These are phyloP conservation scores for Colletotrichum navitas DNA, from an alignment of 2,329 filamentous ascomycete species.

Conservation along the genomic window DNA sequence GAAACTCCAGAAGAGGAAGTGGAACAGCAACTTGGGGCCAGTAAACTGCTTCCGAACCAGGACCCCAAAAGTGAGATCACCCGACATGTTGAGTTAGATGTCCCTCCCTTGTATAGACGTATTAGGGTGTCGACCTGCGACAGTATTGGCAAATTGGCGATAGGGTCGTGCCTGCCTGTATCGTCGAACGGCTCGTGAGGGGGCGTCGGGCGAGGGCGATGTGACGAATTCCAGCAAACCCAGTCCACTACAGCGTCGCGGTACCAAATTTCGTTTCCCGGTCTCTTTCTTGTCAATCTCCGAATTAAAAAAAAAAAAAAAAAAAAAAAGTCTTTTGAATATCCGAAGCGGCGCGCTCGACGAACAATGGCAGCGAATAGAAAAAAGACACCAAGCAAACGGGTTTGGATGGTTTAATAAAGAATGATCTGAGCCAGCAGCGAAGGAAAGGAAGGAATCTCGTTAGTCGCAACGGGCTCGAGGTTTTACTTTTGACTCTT, in stretches of 20 bases:
- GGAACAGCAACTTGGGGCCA: constrained; percentile 79
- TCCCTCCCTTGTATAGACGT: constrained; percentile 22
- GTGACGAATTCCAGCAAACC: constrained; percentile 26
- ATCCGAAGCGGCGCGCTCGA: constrained; percentile 36
- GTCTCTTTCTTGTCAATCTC: constrained; percentile 27
- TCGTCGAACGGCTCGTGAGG: constrained; percentile 14
- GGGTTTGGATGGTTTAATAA: constrained; percentile 46
- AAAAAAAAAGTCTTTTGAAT: constrained; percentile 37
- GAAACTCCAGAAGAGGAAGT: constrained; percentile 83
- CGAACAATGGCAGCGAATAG: constrained; percentile 49
- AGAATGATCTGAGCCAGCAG: constrained; percentile 73
- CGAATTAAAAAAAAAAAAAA: constrained; percentile 43
- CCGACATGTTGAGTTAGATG: constrained; percentile 55
- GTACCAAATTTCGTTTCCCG: constrained; percentile 22
- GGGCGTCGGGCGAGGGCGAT: constrained; percentile 10
- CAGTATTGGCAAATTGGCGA: constrained; percentile 50
- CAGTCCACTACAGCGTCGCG: constrained; percentile 12
- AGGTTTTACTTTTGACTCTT: constrained; percentile 55
- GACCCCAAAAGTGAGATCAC: constrained; percentile 49
- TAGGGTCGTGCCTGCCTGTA: constrained; percentile 40
- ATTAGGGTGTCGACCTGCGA: constrained; percentile 68
- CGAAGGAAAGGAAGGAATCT: constrained; percentile 56
- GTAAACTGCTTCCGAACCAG: constrained; percentile 75
- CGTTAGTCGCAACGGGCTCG: constrained; percentile 51
- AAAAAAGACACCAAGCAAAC: constrained; percentile 43